Evolutionary conservation across 805 yeast species (phyloP).

Genomic region (Kodamaea nitidulidarum): DNA sequence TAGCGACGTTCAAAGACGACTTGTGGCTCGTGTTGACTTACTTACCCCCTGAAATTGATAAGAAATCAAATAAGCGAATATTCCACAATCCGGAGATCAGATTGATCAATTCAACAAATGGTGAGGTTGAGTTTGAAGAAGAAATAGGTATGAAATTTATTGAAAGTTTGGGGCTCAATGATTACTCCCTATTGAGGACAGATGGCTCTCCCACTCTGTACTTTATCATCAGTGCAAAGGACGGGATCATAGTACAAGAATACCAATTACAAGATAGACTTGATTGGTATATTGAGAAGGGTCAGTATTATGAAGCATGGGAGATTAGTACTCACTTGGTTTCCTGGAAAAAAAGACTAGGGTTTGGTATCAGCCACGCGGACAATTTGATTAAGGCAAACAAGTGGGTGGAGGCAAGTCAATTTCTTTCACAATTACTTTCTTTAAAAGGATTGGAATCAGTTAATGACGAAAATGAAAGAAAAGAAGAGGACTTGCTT

Average conservation of each 20-base stretch:
- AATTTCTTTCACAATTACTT: constrained; percentile 36
- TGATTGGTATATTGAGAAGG: constrained; percentile 63
- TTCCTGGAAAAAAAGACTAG: constrained; percentile 45
- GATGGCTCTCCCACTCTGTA: constrained; percentile 38
- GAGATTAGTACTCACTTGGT: constrained; percentile 60
- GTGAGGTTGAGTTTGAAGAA: constrained; percentile 75
- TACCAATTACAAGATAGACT: constrained; percentile 66
- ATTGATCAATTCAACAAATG: constrained; percentile 58
- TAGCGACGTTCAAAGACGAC: constrained; percentile 71
- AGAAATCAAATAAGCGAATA: constrained; percentile 15
- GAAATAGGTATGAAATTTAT: constrained; percentile 62
- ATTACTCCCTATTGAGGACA: constrained; percentile 53
- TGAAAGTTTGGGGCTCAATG: constrained; percentile 68
- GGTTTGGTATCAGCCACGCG: constrained; percentile 57
- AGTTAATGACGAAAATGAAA: constrained; percentile 16
- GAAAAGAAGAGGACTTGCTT: constrained; percentile 20
- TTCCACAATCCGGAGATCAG: constrained; percentile 68
- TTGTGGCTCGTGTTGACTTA: constrained; percentile 58
- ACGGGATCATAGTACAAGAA: constrained; percentile 72
- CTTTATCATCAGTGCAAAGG: constrained; percentile 74
- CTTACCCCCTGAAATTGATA: constrained; percentile 33
- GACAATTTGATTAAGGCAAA: constrained; percentile 39
- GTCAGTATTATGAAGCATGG: constrained; percentile 70
- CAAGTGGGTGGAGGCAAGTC: constrained; percentile 55
- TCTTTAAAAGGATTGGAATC: constrained; percentile 24